These are phyloP conservation scores for Teunomyces aglyptinius DNA, from an alignment of 805 yeast genomes.

Conservation along the genomic window DNA sequence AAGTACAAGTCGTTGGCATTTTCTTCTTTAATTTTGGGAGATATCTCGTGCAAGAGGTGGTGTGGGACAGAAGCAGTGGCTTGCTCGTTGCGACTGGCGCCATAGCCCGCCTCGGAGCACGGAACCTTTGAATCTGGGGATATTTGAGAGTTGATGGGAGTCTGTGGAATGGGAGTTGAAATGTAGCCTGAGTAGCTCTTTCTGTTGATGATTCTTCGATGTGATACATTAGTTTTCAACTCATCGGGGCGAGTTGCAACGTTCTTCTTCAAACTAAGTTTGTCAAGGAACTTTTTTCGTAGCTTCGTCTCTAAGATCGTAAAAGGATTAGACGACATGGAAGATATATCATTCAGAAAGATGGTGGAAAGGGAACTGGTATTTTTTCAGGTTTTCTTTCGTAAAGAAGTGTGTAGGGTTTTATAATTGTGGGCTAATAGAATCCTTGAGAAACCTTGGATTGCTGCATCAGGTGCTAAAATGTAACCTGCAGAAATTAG, in stretches of 20 bases:
- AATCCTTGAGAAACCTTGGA: not conserved
- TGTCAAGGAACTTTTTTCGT: not conserved
- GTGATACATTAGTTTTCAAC: not conserved
- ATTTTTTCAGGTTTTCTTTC: no score
- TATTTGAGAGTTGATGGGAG: not conserved
- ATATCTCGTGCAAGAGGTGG: not conserved
- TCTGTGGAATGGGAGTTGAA: not conserved
- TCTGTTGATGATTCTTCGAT: not conserved
- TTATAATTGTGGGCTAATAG: not conserved
- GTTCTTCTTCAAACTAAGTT: not conserved
- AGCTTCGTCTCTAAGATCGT: not conserved
- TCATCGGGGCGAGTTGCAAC: not conserved
- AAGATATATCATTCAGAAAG: not conserved
- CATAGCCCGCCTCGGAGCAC: not conserved
- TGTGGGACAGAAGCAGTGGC: not conserved
- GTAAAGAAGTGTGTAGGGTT: not conserved
- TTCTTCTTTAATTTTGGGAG: not conserved
- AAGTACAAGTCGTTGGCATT: not conserved
- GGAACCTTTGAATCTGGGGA: not conserved
- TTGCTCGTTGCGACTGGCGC: not conserved
- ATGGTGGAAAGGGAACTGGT: no score
- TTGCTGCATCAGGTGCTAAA: no score
- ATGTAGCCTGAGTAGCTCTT: not conserved
- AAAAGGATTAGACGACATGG: not conserved
- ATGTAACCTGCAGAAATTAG: not conserved